phyloP scores from a whole-genome alignment of 352 stramenopile genomes.

The Hyaloperonospora brassicae region DNA sequence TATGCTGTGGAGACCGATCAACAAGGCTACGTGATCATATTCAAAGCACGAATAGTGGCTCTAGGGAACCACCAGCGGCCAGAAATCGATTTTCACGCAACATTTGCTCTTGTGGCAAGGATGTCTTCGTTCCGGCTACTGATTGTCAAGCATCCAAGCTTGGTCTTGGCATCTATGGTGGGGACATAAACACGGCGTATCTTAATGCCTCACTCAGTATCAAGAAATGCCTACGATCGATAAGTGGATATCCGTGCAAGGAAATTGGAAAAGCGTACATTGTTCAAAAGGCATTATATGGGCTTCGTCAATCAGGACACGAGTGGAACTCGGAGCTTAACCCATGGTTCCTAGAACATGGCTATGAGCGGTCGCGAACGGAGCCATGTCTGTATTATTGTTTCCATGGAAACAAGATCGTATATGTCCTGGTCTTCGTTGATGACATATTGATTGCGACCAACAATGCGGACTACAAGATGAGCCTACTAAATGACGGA shows the following conservation, averaged over 20 bases:
- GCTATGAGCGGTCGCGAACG: not conserved
- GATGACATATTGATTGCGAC: not conserved
- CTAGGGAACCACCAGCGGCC: too few species aligned
- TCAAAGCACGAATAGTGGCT: too few species aligned
- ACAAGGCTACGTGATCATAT: not conserved
- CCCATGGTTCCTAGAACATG: not conserved
- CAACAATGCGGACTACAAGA: not conserved
- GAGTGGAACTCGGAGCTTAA: conserved; percentile 6
- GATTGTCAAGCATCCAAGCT: not conserved
- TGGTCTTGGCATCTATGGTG: not conserved
- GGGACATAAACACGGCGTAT: not conserved
- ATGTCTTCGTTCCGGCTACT: not conserved
- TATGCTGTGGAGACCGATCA: conserved; percentile 1
- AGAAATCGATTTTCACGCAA: too few species aligned
- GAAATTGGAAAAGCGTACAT: not conserved
- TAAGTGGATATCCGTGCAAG: conserved; percentile 3
- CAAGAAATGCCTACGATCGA: not conserved
- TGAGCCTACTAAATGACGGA: not conserved
- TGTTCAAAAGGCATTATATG: conserved; percentile 4
- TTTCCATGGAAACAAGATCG: not conserved
- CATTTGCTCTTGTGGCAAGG: not conserved
- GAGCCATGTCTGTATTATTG: conserved; percentile 8
- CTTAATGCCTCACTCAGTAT: not conserved
- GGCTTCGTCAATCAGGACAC: conserved; percentile 3
- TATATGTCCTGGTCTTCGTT: not conserved